Conservation (phyloP, 495 filamentous ascomycete genomes). For the Choiromyces venosus region DNA sequence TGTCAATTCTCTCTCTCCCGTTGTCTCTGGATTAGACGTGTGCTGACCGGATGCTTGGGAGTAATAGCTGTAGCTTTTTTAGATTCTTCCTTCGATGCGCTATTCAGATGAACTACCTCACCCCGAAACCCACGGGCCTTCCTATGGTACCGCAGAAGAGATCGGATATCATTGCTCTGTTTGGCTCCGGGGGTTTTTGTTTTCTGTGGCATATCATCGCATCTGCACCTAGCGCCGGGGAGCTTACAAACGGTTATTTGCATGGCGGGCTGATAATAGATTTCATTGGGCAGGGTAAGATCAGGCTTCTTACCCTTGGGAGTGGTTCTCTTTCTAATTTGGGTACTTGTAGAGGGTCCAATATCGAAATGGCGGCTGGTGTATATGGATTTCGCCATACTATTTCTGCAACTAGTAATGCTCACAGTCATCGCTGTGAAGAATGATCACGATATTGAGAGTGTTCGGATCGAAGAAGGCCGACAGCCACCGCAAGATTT, state of each 20-base stretch:
- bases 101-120: constrained; percentile 60
- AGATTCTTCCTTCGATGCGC: constrained; percentile 56
- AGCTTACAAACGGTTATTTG: constrained; percentile 60
- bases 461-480: constrained; percentile 9
- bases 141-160: constrained; percentile 53
- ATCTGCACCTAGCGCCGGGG: constrained; percentile 54
- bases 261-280: constrained; percentile 68
- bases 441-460: constrained; percentile 20
- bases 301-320: not conserved
- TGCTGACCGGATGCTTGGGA: constrained; percentile 2
- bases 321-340: constrained; percentile 6
- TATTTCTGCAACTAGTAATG: constrained; percentile 39
- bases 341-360: constrained; percentile 30
- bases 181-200: constrained; percentile 55
- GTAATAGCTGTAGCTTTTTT: constrained; percentile 57
- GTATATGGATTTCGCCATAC: constrained; percentile 26
- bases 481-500: constrained; percentile 26
- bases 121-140: constrained; percentile 55
- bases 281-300: constrained; percentile 59
- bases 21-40: not conserved
- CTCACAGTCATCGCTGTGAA: constrained; percentile 31
- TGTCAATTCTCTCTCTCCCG: not conserved
- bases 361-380: constrained; percentile 39
- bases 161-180: constrained; percentile 55
- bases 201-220: constrained; percentile 55